A percentile compares a stretch with the other conserved stretches of the same genome.
Conservation (phyloP, 192 early-diverging fungal species). For the Backusella morwellensis region DNA sequence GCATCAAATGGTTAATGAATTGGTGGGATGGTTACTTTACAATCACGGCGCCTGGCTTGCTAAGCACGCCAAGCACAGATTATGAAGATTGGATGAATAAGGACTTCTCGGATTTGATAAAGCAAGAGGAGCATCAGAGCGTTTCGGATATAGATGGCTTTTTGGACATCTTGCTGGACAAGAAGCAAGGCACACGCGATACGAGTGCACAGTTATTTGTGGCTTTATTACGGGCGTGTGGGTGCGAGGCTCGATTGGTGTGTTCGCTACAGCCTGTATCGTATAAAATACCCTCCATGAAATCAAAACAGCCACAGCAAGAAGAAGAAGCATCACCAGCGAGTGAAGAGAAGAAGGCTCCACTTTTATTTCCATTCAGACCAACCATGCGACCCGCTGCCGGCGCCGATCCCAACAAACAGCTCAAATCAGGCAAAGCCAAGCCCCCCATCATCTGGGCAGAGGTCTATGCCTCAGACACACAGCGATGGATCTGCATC, state of each 20-base stretch:
- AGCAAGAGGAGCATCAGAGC: constrained; percentile 11
- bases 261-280: constrained; percentile 66
- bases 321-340: neutral
- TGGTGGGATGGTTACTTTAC: constrained; percentile 38
- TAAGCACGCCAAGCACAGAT: constrained; percentile 1
- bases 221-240: constrained; percentile 43
- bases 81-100: neutral
- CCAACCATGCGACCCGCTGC: neutral
- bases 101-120: neutral
- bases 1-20: constrained; percentile 12
- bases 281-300: constrained; percentile 43
- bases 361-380: neutral
- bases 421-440: neutral
- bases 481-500: constrained; percentile 61
- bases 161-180: constrained; percentile 16
- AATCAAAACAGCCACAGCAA: constrained; percentile 12
- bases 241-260: constrained; percentile 57
- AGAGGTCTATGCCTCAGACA: constrained; percentile 53
- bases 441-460: constrained; percentile 63
- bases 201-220: constrained; percentile 51
- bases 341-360: neutral
- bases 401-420: neutral
- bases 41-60: constrained; percentile 20
- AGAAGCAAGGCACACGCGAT: constrained; percentile 35
- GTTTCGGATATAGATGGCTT: constrained; percentile 14